phyloP scores from a whole-genome alignment of 2,329 filamentous ascomycete genomes.

The Atkinsonella hypoxylon region DNA sequence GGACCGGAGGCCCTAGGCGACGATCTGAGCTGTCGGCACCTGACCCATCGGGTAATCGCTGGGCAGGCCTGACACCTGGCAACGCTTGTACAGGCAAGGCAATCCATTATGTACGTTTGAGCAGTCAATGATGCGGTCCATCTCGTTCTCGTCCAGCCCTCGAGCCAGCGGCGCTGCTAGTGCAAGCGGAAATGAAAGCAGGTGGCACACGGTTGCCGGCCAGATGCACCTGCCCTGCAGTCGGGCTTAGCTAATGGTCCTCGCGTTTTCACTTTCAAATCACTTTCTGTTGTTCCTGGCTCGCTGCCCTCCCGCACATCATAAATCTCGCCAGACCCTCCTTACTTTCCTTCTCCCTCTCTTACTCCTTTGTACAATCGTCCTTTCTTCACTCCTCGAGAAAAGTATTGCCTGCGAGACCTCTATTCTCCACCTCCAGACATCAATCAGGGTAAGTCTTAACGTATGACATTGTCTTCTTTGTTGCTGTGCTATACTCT shows the following conservation, averaged over 20 bases:
- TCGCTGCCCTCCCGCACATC: slow-evolving; percentile 1
- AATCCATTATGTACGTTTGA: neutral
- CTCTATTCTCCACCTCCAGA: neutral
- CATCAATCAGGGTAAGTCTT: slow-evolving; percentile 2
- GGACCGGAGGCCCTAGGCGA: neutral
- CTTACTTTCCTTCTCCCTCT: neutral
- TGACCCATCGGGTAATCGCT: neutral
- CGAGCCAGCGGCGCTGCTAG: neutral
- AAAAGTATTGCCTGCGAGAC: slow-evolving; percentile 1
- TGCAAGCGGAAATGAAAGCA: neutral
- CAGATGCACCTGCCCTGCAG: slow-evolving; percentile 5
- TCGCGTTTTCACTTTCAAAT: slow-evolving; percentile 5
- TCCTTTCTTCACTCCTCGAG: neutral
- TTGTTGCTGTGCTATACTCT: neutral
- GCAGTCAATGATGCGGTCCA: neutral
- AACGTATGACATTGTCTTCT: neutral
- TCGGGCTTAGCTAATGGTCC: neutral
- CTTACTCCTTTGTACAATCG: slow-evolving; percentile 1
- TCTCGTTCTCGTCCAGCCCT: neutral
- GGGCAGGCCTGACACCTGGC: neutral
- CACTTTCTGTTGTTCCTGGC: neutral
- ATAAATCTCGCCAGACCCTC: slow-evolving; percentile 4
- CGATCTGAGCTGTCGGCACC: neutral
- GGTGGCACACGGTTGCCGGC: slow-evolving; percentile 7
- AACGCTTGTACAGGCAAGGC: neutral